Evolutionary conservation across 306 rosid genomes (phyloP), one percentile per base, ranked within the genome.

Genomic region (Medicago ruthenica): DNA sequence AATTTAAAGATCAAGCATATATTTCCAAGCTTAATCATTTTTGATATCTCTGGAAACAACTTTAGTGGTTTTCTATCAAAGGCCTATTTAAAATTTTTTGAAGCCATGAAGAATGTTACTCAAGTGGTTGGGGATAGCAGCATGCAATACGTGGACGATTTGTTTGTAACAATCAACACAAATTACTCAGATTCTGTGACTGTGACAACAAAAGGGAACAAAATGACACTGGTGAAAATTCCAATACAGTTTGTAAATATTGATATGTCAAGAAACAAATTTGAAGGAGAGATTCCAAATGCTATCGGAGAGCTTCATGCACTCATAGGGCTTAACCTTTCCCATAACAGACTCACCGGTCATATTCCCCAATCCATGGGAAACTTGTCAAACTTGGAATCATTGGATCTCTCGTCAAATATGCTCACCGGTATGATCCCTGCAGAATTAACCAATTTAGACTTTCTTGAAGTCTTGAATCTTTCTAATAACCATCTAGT

Each of bases 391-490:
- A 48, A 22, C 17, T 37, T 85, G 0, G 81, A 87, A 55, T 71
- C 70, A 21, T 62, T 87, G 18, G 91, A 80, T 37, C 74, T 87
- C 17, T 84, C 88, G 0, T 82, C 81, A 63, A 86, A 84, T 27
- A 44, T 57, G 40, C 50, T 81, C 3, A 13, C 0, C 0, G 83
- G 85, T 3, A 3, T 55, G 4, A 81, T 84, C 71, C 87, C 90
- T 7, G 0, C 8, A 17, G 76, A 81, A 18, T 41, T 86, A 40
- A 14, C 22, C 18, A 59, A 15, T 68, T 9, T 83, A 4, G 66
- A 58, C 11, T 74, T 1, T 47, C 80, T 86, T 1, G 41, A 9
- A 8, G 0, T 24, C 6, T n/a, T 86, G 61, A 57, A 81, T 9
- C 82, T 86, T 27, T 86, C 84, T 0, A 8, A 65, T 2, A 83